A percentile compares a stretch with the other conserved stretches of the same genome.
Conservation (phyloP, 164 flowering plant species). For the Saururus chinensis region DNA sequence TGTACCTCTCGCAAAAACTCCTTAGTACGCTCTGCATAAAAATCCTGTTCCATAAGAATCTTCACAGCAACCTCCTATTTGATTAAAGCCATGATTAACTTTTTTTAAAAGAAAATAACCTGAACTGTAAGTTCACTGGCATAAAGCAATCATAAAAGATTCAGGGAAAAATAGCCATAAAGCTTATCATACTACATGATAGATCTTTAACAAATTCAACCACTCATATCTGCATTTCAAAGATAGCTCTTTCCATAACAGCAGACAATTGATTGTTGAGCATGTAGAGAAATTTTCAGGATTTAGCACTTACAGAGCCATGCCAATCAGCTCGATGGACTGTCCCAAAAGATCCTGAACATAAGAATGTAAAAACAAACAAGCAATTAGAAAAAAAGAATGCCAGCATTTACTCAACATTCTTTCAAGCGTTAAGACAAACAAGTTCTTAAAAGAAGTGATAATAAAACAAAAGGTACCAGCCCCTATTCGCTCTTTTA, state of each 20-base stretch:
- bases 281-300: not conserved
- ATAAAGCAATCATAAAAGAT: no score
- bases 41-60: slow-evolving; percentile 97
- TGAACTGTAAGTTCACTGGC: no score
- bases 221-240: no score
- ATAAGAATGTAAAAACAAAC: not conserved
- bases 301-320: slow-evolving; percentile 66
- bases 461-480: slow-evolving; percentile 27
- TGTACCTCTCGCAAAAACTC: slow-evolving; percentile 91
- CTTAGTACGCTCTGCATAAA: slow-evolving; percentile 62
- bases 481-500: slow-evolving; percentile 89
- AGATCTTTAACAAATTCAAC: no score
- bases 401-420: not conserved
- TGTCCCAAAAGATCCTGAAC: slow-evolving; percentile 96
- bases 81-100: not conserved
- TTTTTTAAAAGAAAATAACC: no score
- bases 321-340: slow-evolving; percentile 99
- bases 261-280: not conserved
- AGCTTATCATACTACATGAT: no score
- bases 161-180: no score
- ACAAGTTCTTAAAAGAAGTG: not conserved
- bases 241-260: not conserved
- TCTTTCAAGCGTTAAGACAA: no score
- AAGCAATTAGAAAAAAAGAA: no score
- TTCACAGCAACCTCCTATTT: slow-evolving; percentile 97